Conservation (phyloP, 495 filamentous ascomycete genomes). For the Penicillium nucicola region DNA sequence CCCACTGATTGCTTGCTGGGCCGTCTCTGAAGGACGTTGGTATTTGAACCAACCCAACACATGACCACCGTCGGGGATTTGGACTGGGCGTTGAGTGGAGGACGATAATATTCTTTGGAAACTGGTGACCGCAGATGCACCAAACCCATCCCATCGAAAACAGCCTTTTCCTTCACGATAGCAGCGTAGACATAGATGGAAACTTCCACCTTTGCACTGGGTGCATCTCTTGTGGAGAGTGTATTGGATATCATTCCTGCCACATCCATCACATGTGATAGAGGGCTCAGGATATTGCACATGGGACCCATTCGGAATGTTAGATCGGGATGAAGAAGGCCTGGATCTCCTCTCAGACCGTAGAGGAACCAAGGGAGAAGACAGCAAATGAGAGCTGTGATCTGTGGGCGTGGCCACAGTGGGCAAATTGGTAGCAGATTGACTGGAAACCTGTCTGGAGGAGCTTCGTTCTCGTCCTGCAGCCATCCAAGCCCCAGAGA, state of each 20-base stretch:
- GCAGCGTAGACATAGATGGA: slow-evolving; percentile 75
- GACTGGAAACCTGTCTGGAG: slow-evolving; percentile 14
- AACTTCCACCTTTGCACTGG: slow-evolving; percentile 64
- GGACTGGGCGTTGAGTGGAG: slow-evolving; percentile 37
- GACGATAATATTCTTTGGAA: slow-evolving; percentile 47
- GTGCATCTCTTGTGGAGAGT: slow-evolving; percentile 76
- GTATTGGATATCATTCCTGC: slow-evolving; percentile 67
- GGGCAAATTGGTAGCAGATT: slow-evolving; percentile 22
- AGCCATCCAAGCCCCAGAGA: slow-evolving; percentile 30
- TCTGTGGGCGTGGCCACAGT: slow-evolving; percentile 9
- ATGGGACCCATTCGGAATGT: slow-evolving; percentile 27
- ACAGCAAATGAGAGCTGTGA: slow-evolving; percentile 1
- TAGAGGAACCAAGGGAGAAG: slow-evolving; percentile 19
- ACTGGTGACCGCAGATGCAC: slow-evolving; percentile 55
- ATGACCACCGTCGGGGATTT: slow-evolving; percentile 55
- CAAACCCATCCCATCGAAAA: slow-evolving; percentile 75
- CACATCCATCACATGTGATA: slow-evolving; percentile 68
- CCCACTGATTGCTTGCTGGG: slow-evolving; percentile 22
- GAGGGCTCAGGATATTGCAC: slow-evolving; percentile 64
- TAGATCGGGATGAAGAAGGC: slow-evolving; percentile 35
- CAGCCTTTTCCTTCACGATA: slow-evolving; percentile 74
- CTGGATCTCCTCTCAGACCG: slow-evolving; percentile 28
- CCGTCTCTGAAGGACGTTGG: slow-evolving; percentile 44
- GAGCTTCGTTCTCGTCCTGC: slow-evolving; percentile 26
- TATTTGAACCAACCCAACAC: slow-evolving; percentile 66